phyloP scores from a whole-genome alignment of 106 monocot species.

The Cymbidium sinense region DNA sequence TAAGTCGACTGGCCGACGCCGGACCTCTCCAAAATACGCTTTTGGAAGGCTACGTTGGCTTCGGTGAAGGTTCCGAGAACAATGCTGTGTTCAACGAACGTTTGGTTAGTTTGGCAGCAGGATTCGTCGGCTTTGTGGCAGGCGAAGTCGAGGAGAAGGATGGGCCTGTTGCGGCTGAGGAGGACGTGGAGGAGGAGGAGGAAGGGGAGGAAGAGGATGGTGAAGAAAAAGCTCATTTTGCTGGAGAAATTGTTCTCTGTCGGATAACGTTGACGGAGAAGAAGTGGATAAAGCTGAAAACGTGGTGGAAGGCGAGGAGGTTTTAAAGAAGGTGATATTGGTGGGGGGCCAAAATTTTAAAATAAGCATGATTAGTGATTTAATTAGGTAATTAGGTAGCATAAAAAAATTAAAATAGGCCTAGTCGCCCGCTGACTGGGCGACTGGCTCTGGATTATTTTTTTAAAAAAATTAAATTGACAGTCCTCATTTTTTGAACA shows the following conservation, averaged over 20 bases:
- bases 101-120: background rate
- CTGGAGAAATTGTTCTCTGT: background rate
- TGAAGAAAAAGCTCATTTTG: background rate
- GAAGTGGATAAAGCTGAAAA: background rate
- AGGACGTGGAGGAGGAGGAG: background rate
- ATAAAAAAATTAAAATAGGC: too few species aligned
- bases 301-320: too few species aligned
- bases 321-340: too few species aligned
- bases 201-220: background rate
- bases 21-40: conserved; percentile 23
- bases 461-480: too few species aligned
- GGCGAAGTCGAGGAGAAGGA: conserved; percentile 21
- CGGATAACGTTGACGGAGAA: background rate
- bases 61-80: conserved; percentile 8
- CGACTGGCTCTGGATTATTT: too few species aligned
- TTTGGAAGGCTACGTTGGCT: conserved; percentile 23
- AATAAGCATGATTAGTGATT: too few species aligned
- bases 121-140: conserved; percentile 11
- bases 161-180: background rate
- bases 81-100: conserved; percentile 17
- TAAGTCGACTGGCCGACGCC: conserved; percentile 16
- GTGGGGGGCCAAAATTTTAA: too few species aligned
- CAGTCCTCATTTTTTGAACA: too few species aligned
- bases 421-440: too few species aligned
- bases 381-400: too few species aligned